Conservation (phyloP, 2,329 filamentous ascomycete genomes). For the Chrysosporium keratinophilum region DNA sequence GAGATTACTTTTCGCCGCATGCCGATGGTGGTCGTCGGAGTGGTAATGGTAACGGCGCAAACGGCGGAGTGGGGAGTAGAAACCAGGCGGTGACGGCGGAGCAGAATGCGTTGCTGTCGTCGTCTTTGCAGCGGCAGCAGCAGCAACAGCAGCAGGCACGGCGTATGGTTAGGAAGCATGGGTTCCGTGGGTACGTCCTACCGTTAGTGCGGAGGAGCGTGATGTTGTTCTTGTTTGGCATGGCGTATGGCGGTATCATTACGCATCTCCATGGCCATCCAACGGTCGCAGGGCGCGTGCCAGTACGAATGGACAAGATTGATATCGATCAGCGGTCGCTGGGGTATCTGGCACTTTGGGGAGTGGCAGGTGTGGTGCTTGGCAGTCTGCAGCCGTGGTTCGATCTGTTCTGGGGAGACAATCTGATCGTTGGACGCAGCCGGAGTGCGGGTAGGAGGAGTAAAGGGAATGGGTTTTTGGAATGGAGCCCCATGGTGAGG, state of each 20-base stretch:
- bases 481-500: slow-evolving; percentile 65
- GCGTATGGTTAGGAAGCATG: slow-evolving; percentile 28
- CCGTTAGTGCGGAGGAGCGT: slow-evolving; percentile 49
- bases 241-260: slow-evolving; percentile 73
- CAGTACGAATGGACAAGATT: slow-evolving; percentile 50
- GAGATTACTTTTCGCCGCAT: not conserved
- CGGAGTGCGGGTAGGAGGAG: slow-evolving; percentile 16
- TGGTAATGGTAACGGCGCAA: no score
- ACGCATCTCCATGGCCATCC: slow-evolving; percentile 64
- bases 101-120: not conserved
- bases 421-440: slow-evolving; percentile 28
- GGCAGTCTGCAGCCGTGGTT: slow-evolving; percentile 77
- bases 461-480: slow-evolving; percentile 38
- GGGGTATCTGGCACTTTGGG: slow-evolving; percentile 72
- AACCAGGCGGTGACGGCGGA: not conserved
- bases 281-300: slow-evolving; percentile 39
- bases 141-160: no score
- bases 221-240: slow-evolving; percentile 66
- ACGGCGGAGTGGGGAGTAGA: not conserved
- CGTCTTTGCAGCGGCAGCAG: not conserved
- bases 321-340: slow-evolving; percentile 42
- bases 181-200: slow-evolving; percentile 38
- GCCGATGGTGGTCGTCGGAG: not conserved
- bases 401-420: slow-evolving; percentile 61
- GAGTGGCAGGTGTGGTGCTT: slow-evolving; percentile 62